These are phyloP conservation scores for Hypoxylon rickii DNA, from an alignment of 495 filamentous ascomycete genomes.

Conservation along the genomic window DNA sequence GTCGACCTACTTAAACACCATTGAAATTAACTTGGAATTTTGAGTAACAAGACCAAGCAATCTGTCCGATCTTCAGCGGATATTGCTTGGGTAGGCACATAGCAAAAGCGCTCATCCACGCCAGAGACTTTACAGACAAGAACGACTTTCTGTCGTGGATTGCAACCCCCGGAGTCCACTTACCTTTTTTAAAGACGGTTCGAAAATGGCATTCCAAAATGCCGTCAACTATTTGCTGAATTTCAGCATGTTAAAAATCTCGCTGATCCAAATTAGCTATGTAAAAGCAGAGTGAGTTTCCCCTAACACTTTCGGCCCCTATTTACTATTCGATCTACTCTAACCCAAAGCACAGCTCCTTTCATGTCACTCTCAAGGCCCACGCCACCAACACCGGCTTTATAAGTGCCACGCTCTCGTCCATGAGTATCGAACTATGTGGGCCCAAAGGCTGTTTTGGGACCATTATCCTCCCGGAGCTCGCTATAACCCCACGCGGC, in stretches of 20 bases:
- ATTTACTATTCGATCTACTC: not conserved
- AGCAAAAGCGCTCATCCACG: not conserved
- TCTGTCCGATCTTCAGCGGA: not conserved
- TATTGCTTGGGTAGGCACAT: not conserved
- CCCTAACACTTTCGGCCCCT: not conserved
- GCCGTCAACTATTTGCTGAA: slow-evolving; percentile 29
- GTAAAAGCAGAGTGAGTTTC: slow-evolving; percentile 35
- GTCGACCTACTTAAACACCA: not conserved
- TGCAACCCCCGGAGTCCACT: not conserved
- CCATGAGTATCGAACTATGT: slow-evolving; percentile 41
- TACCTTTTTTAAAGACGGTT: slow-evolving; percentile 18
- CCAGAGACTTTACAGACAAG: not conserved
- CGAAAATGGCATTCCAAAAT: slow-evolving; percentile 18
- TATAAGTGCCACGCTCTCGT: slow-evolving; percentile 20
- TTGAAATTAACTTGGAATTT: not conserved
- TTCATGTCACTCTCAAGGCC: slow-evolving; percentile 28
- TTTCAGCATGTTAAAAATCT: slow-evolving; percentile 35
- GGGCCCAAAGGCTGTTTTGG: slow-evolving; percentile 37
- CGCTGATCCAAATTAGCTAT: slow-evolving; percentile 37
- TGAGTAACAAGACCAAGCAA: slow-evolving; percentile 12
- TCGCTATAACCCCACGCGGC: slow-evolving; percentile 25
- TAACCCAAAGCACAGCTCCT: slow-evolving; percentile 14
- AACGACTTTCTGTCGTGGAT: not conserved
- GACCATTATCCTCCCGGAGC: slow-evolving; percentile 34
- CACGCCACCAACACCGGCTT: slow-evolving; percentile 37